Percentiles rank a stretch among this genome's conserved stretches.
These are phyloP conservation scores for Flueggea neowawraea DNA, from an alignment of 441 rosid species.

Conservation along the genomic window DNA sequence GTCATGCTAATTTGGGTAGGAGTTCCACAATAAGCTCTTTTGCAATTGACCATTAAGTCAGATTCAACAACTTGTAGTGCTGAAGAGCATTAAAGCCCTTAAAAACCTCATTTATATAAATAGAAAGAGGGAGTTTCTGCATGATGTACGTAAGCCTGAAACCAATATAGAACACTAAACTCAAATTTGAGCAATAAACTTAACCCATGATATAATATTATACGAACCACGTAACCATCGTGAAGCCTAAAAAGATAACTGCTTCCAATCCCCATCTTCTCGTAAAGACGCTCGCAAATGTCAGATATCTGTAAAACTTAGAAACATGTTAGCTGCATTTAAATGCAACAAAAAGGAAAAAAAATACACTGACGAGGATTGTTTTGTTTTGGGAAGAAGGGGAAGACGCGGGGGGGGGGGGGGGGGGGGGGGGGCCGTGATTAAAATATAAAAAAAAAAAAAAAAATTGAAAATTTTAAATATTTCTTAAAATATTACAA, in stretches of 20 bases:
- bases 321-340: conserved; percentile 12
- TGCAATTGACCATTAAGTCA: too few species aligned
- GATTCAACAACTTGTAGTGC: too few species aligned
- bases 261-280: conserved; percentile 99
- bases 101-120: background rate
- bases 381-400: too few species aligned
- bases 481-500: too few species aligned
- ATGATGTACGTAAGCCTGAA: background rate
- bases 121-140: background rate
- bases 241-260: conserved; percentile 99
- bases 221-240: conserved; percentile 96
- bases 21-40: too few species aligned
- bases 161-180: background rate
- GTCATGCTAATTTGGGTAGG: too few species aligned
- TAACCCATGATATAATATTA: background rate
- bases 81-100: too few species aligned
- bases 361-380: too few species aligned
- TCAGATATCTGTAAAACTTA: conserved; percentile 82
- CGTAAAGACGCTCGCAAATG: conserved; percentile 86
- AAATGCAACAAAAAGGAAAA: background rate
- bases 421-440: too few species aligned
- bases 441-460: conserved; percentile 8
- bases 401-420: too few species aligned
- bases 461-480: too few species aligned
- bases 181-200: background rate